phyloP scores from a whole-genome alignment of 805 yeast species.

The Candida jianshihensis region DNA sequence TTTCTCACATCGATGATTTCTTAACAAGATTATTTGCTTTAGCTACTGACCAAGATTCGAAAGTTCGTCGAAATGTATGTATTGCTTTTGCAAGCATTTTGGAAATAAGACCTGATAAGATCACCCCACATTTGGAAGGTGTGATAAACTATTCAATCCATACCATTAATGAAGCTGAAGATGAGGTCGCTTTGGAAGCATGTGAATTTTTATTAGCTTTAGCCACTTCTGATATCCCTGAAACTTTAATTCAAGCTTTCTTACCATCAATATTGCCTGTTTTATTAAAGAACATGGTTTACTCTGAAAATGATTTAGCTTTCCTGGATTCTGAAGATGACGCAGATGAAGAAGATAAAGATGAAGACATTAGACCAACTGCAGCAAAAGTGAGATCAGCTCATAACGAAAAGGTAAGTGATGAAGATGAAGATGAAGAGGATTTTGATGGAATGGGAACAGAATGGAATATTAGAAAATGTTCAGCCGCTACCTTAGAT shows the following conservation, averaged over 20 bases:
- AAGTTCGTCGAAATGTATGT: slow-evolving; percentile 70
- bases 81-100: slow-evolving; percentile 64
- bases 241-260: slow-evolving; percentile 45
- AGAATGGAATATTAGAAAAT: slow-evolving; percentile 89
- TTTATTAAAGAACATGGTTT: slow-evolving; percentile 75
- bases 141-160: slow-evolving; percentile 79
- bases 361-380: slow-evolving; percentile 82
- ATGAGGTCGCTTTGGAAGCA: slow-evolving; percentile 81
- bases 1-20: slow-evolving; percentile 58
- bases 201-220: slow-evolving; percentile 83
- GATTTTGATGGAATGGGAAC: slow-evolving; percentile 60
- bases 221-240: slow-evolving; percentile 54
- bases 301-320: slow-evolving; percentile 73
- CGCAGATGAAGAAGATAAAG: slow-evolving; percentile 70
- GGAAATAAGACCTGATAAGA: slow-evolving; percentile 73
- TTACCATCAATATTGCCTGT: slow-evolving; percentile 67
- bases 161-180: slow-evolving; percentile 57
- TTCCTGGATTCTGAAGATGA: slow-evolving; percentile 68
- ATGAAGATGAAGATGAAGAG: slow-evolving; percentile 66
- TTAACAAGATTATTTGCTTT: slow-evolving; percentile 58
- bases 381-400: slow-evolving; percentile 56
- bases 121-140: slow-evolving; percentile 78
- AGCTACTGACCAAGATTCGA: slow-evolving; percentile 54
- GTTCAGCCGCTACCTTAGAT: slow-evolving; percentile 91
- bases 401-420: slow-evolving; percentile 34